Evolutionary conservation across 2,329 filamentous ascomycete genomes (phyloP).

Genomic region (Sclerotiophoma versabilis): DNA sequence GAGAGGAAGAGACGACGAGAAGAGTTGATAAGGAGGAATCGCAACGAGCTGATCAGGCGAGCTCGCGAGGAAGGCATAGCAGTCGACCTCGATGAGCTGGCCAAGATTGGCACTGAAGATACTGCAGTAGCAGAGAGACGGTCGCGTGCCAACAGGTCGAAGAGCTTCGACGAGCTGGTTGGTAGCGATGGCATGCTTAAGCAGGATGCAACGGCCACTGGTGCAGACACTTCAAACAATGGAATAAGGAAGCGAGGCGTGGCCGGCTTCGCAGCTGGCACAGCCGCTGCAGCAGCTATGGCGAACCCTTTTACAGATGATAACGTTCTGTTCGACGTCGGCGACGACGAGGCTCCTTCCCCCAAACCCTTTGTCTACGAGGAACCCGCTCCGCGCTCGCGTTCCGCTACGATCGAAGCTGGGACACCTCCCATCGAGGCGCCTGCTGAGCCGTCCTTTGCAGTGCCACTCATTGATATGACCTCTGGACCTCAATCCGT

Average conservation of each 20-base stretch:
- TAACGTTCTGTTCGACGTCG: slow-evolving; percentile 53
- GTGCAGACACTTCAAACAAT: slow-evolving; percentile 25
- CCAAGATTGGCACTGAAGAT: slow-evolving; percentile 41
- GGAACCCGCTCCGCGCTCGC: slow-evolving; percentile 21
- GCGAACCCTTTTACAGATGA: slow-evolving; percentile 57
- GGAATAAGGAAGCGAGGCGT: slow-evolving; percentile 39
- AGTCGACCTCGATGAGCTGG: slow-evolving; percentile 51
- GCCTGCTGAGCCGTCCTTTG: background rate
- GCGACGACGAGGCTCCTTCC: slow-evolving; percentile 41
- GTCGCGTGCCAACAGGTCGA: slow-evolving; percentile 28
- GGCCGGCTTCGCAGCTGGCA: slow-evolving; percentile 51
- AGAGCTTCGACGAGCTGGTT: slow-evolving; percentile 53
- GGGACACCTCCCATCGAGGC: slow-evolving; percentile 11
- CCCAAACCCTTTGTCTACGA: slow-evolving; percentile 37
- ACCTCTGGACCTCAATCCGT: slow-evolving; percentile 25
- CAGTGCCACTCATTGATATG: slow-evolving; percentile 42
- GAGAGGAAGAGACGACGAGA: slow-evolving; percentile 38
- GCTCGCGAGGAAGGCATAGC: slow-evolving; percentile 52
- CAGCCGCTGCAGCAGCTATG: slow-evolving; percentile 39
- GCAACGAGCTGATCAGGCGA: slow-evolving; percentile 45
- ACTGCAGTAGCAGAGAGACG: slow-evolving; percentile 30
- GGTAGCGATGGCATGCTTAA: slow-evolving; percentile 50
- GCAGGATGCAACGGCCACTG: slow-evolving; percentile 35
- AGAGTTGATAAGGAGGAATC: slow-evolving; percentile 43
- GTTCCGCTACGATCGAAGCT: slow-evolving; percentile 40